Conservation (phyloP, 768 basidiomycete genomes). For the Mycena rebaudengoi region DNA sequence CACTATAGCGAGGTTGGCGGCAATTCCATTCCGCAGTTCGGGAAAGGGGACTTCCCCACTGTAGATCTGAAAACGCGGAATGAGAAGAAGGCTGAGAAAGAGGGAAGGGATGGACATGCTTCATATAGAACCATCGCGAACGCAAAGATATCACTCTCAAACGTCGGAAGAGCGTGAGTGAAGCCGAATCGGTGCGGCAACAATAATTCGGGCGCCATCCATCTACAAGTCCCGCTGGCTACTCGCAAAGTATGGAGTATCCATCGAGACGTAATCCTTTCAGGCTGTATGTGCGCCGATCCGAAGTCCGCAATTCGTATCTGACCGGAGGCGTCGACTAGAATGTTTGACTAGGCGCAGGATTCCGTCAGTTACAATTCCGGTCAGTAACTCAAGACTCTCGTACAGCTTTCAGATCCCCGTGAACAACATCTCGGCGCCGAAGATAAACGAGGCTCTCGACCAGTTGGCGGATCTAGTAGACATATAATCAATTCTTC, state of each 20-base stretch:
- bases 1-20: not conserved
- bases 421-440: not conserved
- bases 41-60: not conserved
- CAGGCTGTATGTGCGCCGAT: not conserved
- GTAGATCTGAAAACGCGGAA: not conserved
- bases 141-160: slow-evolving; percentile 7
- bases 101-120: not conserved
- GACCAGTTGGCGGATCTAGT: not conserved
- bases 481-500: not conserved
- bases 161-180: not conserved
- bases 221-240: slow-evolving; percentile 6
- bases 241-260: too few species aligned
- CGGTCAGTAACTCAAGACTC: not conserved
- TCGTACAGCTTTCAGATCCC: slow-evolving; percentile 13
- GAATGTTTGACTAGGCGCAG: not conserved
- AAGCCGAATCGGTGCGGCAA: not conserved
- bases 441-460: not conserved
- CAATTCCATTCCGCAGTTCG: not conserved
- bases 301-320: slow-evolving; percentile 1
- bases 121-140: slow-evolving; percentile 8
- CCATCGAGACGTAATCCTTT: not conserved
- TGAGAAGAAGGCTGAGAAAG: not conserved
- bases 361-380: not conserved
- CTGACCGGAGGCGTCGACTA: not conserved
- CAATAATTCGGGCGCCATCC: slow-evolving; percentile 7